phyloP scores from a whole-genome alignment of 2,329 filamentous ascomycete genomes.

The Trichoderma sp. region DNA sequence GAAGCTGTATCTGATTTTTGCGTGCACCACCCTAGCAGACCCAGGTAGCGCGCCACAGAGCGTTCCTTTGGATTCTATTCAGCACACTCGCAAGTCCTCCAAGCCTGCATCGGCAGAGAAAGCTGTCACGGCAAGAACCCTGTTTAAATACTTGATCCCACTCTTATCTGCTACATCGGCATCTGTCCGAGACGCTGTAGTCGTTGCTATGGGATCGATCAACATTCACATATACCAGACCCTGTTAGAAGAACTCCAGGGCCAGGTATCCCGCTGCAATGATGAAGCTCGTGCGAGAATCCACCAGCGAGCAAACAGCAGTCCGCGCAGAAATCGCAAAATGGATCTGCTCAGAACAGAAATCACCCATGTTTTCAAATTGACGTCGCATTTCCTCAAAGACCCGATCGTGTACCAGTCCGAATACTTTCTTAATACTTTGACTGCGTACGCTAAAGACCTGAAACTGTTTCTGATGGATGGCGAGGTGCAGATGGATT shows the following conservation, averaged over 20 bases:
- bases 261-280: slow-evolving; percentile 81
- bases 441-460: slow-evolving; percentile 88
- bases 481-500: slow-evolving; percentile 89
- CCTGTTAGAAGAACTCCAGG: slow-evolving; percentile 84
- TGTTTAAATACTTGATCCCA: slow-evolving; percentile 91
- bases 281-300: slow-evolving; percentile 85
- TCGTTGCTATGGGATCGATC: slow-evolving; percentile 89
- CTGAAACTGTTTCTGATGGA: slow-evolving; percentile 94
- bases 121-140: slow-evolving; percentile 81
- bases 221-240: slow-evolving; percentile 93
- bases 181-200: slow-evolving; percentile 85
- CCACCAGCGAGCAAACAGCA: slow-evolving; percentile 84
- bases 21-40: slow-evolving; percentile 90
- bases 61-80: slow-evolving; percentile 52
- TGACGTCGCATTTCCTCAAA: slow-evolving; percentile 87
- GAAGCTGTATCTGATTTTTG: slow-evolving; percentile 97
- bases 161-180: slow-evolving; percentile 77
- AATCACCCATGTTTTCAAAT: slow-evolving; percentile 92
- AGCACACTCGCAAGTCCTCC: slow-evolving; percentile 82
- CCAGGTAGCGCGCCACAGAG: slow-evolving; percentile 59
- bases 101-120: slow-evolving; percentile 68
- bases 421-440: slow-evolving; percentile 86
- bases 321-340: slow-evolving; percentile 75
- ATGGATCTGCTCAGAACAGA: slow-evolving; percentile 89
- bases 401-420: slow-evolving; percentile 77